Conservation (phyloP, 169 alveolate species). For the Plasmodium inui region DNA sequence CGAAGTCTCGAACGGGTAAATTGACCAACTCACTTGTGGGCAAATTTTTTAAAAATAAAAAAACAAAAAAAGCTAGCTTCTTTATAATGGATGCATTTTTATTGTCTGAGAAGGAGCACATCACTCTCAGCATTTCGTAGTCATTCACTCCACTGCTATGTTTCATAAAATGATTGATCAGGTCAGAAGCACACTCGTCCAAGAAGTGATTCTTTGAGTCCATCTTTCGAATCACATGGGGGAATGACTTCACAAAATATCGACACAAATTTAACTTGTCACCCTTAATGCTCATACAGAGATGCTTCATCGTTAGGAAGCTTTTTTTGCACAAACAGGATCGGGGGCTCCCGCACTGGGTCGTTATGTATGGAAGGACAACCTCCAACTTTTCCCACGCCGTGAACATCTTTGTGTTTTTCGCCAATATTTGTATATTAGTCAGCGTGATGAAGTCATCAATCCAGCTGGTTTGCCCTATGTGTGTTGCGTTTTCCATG, state of each 20-base stretch:
- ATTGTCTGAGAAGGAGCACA: constrained; percentile 43
- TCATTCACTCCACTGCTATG: constrained; percentile 35
- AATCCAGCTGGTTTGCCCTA: background rate
- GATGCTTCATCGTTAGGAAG: constrained; percentile 49
- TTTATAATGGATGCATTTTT: constrained; percentile 38
- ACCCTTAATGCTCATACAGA: constrained; percentile 35
- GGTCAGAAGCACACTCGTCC: constrained; percentile 41
- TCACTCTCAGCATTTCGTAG: constrained; percentile 58
- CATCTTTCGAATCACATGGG: constrained; percentile 25
- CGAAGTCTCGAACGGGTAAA: constrained; percentile 22
- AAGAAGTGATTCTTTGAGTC: constrained; percentile 54
- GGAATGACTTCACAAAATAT: constrained; percentile 32
- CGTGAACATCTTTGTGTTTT: background rate
- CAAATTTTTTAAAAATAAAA: constrained; percentile 51
- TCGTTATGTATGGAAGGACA: constrained; percentile 26
- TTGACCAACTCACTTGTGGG: constrained; percentile 17
- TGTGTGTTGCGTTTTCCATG: background rate
- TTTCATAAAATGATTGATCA: constrained; percentile 27
- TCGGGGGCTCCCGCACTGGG: constrained; percentile 34
- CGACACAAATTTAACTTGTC: constrained; percentile 2
- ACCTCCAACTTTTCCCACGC: constrained; percentile 33
- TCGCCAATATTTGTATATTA: constrained; percentile 37
- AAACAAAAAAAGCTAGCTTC: constrained; percentile 54
- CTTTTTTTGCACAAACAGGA: constrained; percentile 61
- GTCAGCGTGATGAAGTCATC: constrained; percentile 27